These are phyloP conservation scores for Centella asiatica DNA, from an alignment of 129 eudicot species.

Conservation along the genomic window DNA sequence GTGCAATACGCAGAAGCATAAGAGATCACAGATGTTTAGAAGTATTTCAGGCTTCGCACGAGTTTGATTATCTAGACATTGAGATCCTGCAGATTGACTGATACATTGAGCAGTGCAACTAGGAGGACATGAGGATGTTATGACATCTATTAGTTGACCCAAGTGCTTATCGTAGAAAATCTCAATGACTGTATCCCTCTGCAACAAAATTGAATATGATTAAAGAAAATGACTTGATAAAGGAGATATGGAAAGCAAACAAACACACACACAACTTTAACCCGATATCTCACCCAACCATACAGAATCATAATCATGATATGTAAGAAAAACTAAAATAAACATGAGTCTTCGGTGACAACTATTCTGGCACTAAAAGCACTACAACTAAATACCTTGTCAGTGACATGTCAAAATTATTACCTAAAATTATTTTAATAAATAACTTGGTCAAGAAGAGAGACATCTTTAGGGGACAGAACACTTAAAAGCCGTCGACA, in stretches of 20 bases:
- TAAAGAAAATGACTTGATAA: background rate
- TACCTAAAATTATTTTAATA: too few relatives aligned
- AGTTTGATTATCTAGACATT: slow-evolving; percentile 21
- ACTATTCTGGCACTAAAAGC: too few relatives aligned
- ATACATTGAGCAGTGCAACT: slow-evolving; percentile 18
- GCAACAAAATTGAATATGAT: slow-evolving; percentile 26
- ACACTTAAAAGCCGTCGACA: too few relatives aligned
- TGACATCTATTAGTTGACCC: slow-evolving; percentile 69
- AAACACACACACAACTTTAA: too few relatives aligned
- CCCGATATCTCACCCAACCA: too few relatives aligned
- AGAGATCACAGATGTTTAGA: slow-evolving; percentile 65
- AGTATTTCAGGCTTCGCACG: slow-evolving; percentile 77
- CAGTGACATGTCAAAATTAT: too few relatives aligned
- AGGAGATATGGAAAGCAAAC: background rate
- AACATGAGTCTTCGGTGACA: too few relatives aligned
- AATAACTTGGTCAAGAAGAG: too few relatives aligned
- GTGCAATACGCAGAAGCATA: slow-evolving; percentile 83
- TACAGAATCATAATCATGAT: too few relatives aligned
- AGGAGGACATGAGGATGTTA: slow-evolving; percentile 60
- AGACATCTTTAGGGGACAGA: too few relatives aligned
- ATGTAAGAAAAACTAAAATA: too few relatives aligned
- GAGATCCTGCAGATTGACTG: slow-evolving; percentile 25
- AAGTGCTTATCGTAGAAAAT: slow-evolving; percentile 82
- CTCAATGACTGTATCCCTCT: slow-evolving; percentile 78
- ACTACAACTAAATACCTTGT: too few relatives aligned